phyloP scores from a whole-genome alignment of 176 grass and related monocot species.

The Ensete glaucum region DNA sequence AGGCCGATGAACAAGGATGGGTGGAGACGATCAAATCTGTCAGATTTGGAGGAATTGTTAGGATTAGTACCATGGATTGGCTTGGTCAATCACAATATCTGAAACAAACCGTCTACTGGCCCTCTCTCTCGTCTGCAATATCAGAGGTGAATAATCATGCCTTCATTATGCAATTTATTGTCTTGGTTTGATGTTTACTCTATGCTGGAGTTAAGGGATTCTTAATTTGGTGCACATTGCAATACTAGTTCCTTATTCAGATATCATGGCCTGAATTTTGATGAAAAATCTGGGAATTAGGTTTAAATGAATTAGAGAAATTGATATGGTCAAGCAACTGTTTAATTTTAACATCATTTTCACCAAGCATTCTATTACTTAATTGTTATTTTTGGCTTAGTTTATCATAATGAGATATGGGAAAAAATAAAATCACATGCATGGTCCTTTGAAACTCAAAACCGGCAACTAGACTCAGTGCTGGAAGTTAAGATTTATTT shows the following conservation, averaged over 20 bases:
- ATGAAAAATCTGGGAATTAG: not conserved
- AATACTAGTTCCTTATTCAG: not conserved
- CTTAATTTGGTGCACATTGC: not conserved
- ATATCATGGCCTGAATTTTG: not conserved
- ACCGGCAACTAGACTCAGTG: no score
- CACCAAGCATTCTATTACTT: no score
- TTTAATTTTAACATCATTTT: no score
- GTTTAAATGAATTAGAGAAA: not conserved
- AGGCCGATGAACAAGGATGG: slow-evolving; percentile 90
- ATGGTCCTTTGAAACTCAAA: no score
- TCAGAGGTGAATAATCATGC: slow-evolving; percentile 44
- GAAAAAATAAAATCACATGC: no score
- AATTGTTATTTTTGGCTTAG: no score
- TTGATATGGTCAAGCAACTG: not conserved
- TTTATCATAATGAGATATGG: no score
- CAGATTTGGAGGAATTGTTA: slow-evolving; percentile 38
- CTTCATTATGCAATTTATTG: not conserved
- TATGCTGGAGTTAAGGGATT: not conserved
- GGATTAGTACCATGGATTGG: slow-evolving; percentile 93
- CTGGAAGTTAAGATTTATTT: no score
- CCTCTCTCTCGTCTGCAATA: slow-evolving; percentile 65
- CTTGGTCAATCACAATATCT: slow-evolving; percentile 76
- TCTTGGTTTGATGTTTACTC: not conserved
- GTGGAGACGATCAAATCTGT: slow-evolving; percentile 88
- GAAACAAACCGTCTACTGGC: slow-evolving; percentile 56